Percentiles rank a stretch among this genome's conserved stretches.
phyloP scores from a whole-genome alignment of 2,329 filamentous ascomycete species.

The Fusarium sambucinum region DNA sequence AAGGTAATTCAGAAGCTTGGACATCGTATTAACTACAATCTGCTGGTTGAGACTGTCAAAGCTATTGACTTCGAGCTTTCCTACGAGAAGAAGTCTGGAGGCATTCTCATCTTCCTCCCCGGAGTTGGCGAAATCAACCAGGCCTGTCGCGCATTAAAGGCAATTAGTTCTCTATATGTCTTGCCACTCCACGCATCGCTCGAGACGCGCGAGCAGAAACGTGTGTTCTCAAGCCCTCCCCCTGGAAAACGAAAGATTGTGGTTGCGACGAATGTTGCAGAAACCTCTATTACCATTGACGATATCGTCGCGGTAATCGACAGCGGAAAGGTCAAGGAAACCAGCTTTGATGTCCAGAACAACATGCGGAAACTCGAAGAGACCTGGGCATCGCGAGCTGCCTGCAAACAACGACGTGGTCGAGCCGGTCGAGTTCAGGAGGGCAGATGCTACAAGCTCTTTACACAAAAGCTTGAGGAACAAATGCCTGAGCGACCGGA shows the following conservation, averaged over 20 bases:
- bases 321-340: constrained; percentile 95
- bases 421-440: constrained; percentile 93
- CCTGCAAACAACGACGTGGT: constrained; percentile 93
- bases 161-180: constrained; percentile 75
- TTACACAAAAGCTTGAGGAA: constrained; percentile 84
- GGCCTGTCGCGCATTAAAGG: constrained; percentile 78
- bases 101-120: constrained; percentile 94
- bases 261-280: constrained; percentile 94
- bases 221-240: constrained; percentile 83
- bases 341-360: constrained; percentile 88
- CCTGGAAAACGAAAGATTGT: constrained; percentile 89
- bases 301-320: constrained; percentile 97
- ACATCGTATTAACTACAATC: constrained; percentile 89
- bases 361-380: constrained; percentile 96
- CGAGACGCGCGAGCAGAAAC: constrained; percentile 86
- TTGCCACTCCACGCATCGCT: constrained; percentile 93
- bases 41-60: constrained; percentile 83
- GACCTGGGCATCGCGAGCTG: constrained; percentile 93
- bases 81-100: constrained; percentile 74
- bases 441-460: constrained; percentile 95
- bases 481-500: constrained; percentile 91
- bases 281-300: constrained; percentile 98
- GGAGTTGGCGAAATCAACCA: constrained; percentile 92
- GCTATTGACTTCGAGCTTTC: constrained; percentile 83
- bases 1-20: constrained; percentile 79